Conservation (phyloP, 2,329 filamentous ascomycete genomes). For the Grosmannia serpens region DNA sequence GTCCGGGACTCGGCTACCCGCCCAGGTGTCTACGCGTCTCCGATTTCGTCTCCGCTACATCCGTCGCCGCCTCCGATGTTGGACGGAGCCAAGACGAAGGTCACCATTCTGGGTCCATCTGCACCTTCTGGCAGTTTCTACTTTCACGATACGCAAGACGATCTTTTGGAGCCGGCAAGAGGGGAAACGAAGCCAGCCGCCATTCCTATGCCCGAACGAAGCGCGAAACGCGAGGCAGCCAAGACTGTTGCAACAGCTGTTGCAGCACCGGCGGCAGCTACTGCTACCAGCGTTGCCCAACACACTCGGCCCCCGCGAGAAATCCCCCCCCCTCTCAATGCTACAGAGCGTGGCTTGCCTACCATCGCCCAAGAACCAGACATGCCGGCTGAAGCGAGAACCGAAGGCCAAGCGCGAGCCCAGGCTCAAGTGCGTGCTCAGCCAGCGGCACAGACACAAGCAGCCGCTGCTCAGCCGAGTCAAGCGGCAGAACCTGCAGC, state of each 20-base stretch:
- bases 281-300: neutral
- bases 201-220: constrained; percentile 12
- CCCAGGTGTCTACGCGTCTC: constrained; percentile 12
- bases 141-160: constrained; percentile 23
- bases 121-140: constrained; percentile 20
- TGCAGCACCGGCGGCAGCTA: neutral
- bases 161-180: constrained; percentile 20
- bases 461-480: constrained; percentile 19
- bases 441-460: neutral
- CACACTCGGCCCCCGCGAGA: neutral
- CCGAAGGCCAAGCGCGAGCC: neutral
- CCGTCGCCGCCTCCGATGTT: constrained; percentile 10
- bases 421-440: neutral
- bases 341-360: neutral
- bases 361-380: neutral
- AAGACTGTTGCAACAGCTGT: neutral
- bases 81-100: constrained; percentile 18
- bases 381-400: neutral
- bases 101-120: constrained; percentile 21
- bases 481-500: constrained; percentile 40
- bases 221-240: constrained; percentile 4
- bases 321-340: neutral
- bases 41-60: neutral
- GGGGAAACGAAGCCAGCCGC: constrained; percentile 8
- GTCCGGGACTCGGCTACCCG: constrained; percentile 14